Evolutionary conservation across 2,329 filamentous ascomycete genomes (phyloP).

Genomic region (Hypomyces rosellus): DNA sequence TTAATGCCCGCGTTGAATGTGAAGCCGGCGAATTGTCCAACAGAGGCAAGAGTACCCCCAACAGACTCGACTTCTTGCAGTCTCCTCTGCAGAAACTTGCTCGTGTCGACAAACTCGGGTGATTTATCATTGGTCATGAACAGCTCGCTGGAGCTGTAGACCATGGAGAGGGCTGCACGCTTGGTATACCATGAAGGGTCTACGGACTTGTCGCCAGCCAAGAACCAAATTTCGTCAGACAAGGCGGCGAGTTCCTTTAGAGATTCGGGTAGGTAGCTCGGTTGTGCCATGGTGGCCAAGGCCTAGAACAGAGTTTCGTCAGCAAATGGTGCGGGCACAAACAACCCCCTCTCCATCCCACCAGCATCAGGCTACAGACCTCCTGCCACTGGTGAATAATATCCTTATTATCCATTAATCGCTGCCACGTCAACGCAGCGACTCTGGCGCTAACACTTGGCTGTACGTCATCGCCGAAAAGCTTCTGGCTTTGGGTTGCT

Average conservation of each 20-base stretch:
- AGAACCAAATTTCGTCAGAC: conserved; percentile 87
- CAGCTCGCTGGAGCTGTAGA: conserved; percentile 70
- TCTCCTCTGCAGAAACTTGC: conserved; percentile 70
- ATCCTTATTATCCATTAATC: conserved; percentile 66
- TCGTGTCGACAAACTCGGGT: conserved; percentile 67
- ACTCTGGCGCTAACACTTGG: conserved; percentile 57
- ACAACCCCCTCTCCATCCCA: neutral
- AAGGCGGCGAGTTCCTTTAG: conserved; percentile 73
- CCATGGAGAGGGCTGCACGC: conserved; percentile 48
- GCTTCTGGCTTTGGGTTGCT: conserved; percentile 29
- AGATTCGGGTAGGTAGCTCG: conserved; percentile 67
- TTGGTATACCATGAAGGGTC: conserved; percentile 83
- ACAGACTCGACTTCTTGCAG: conserved; percentile 62
- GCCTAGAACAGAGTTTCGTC: conserved; percentile 46
- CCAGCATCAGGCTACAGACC: conserved; percentile 45
- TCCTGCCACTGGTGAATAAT: conserved; percentile 80
- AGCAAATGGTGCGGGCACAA: neutral
- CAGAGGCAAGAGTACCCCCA: conserved; percentile 54
- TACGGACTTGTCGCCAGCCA: conserved; percentile 74
- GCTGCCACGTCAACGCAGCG: conserved; percentile 65
- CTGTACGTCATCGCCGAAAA: conserved; percentile 34
- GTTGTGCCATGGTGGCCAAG: conserved; percentile 83
- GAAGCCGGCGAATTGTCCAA: conserved; percentile 77
- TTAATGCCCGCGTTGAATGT: conserved; percentile 72
- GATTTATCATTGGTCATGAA: conserved; percentile 91